Percentiles rank a stretch among this genome's conserved stretches.
phyloP scores from a whole-genome alignment of 2,329 filamentous ascomycete species.

The Atkinsonella hypoxylon region DNA sequence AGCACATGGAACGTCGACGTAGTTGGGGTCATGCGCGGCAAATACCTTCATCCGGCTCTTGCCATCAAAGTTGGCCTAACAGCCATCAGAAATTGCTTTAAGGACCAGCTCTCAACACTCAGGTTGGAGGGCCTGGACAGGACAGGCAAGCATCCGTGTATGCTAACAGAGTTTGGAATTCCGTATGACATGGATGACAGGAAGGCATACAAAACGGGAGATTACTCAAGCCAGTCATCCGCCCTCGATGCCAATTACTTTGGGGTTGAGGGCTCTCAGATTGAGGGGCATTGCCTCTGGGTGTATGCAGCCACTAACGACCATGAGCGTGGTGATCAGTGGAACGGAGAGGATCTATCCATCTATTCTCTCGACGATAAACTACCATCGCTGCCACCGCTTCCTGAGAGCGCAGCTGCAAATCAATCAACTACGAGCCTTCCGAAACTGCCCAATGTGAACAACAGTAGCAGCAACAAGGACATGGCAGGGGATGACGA shows the following conservation, averaged over 20 bases:
- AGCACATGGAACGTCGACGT: conserved; percentile 95
- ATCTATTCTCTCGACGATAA: conserved; percentile 81
- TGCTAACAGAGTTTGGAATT: conserved; percentile 93
- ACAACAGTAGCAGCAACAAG: conserved; percentile 18
- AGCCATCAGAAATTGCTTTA: conserved; percentile 87
- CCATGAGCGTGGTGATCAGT: conserved; percentile 81
- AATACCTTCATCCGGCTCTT: conserved; percentile 79
- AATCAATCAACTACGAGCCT: conserved; percentile 34
- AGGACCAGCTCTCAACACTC: conserved; percentile 74
- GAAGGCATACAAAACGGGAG: conserved; percentile 86
- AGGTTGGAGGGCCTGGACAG: conserved; percentile 78
- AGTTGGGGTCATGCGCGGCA: conserved; percentile 78
- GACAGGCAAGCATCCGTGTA: conserved; percentile 76
- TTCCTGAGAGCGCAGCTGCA: conserved; percentile 29
- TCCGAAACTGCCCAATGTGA: conserved; percentile 12
- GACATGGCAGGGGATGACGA: conserved; percentile 37
- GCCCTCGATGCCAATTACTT: conserved; percentile 96
- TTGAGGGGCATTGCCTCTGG: conserved; percentile 86
- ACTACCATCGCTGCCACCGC: conserved; percentile 37
- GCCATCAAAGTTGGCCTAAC: conserved; percentile 87
- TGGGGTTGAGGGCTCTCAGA: conserved; percentile 70
- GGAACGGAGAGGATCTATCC: conserved; percentile 95
- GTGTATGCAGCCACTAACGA: conserved; percentile 73
- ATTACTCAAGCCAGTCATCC: conserved; percentile 83
- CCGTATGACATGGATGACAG: conserved; percentile 99